phyloP scores from a whole-genome alignment of 495 filamentous ascomycete species.

The Evernia prunastri region DNA sequence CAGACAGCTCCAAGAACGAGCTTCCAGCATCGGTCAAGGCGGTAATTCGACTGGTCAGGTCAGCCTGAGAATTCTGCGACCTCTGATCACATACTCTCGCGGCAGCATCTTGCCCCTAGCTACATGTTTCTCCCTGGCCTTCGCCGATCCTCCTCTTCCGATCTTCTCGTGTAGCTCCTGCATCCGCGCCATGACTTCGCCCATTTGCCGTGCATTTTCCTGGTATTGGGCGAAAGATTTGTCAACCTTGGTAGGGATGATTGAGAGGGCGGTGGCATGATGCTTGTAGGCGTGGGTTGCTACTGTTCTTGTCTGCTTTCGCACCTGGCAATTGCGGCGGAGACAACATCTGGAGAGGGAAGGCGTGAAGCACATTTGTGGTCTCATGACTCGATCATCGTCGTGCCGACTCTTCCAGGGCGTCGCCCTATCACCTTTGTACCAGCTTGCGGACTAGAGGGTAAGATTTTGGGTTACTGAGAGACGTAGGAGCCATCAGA shows the following conservation, averaged over 20 bases:
- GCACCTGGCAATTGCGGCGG: not conserved
- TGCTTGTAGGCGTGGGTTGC: slow-evolving; percentile 61
- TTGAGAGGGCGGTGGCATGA: slow-evolving; percentile 69
- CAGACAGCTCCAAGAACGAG: slow-evolving; percentile 84
- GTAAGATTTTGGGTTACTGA: too few relatives aligned
- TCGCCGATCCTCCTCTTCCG: slow-evolving; percentile 68
- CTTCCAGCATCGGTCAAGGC: slow-evolving; percentile 84
- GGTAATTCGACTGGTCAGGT: slow-evolving; percentile 56
- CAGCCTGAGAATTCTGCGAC: not conserved
- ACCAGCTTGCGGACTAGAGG: not conserved
- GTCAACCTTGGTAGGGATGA: slow-evolving; percentile 70
- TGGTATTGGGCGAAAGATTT: slow-evolving; percentile 67
- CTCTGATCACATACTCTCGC: slow-evolving; percentile 51
- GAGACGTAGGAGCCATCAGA: too few relatives aligned
- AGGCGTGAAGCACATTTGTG: not conserved
- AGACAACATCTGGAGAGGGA: not conserved
- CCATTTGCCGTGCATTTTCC: slow-evolving; percentile 77
- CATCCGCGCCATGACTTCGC: slow-evolving; percentile 58
- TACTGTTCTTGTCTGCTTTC: slow-evolving; percentile 19
- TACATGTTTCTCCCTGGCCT: slow-evolving; percentile 85
- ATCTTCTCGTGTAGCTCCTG: slow-evolving; percentile 62
- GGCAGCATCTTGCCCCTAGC: slow-evolving; percentile 89
- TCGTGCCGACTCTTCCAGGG: not conserved
- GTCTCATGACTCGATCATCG: slow-evolving; percentile 7
- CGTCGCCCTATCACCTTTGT: not conserved